Evolutionary conservation across 495 filamentous ascomycete species (phyloP).

Genomic region (Staphylotrichum longicolle): DNA sequence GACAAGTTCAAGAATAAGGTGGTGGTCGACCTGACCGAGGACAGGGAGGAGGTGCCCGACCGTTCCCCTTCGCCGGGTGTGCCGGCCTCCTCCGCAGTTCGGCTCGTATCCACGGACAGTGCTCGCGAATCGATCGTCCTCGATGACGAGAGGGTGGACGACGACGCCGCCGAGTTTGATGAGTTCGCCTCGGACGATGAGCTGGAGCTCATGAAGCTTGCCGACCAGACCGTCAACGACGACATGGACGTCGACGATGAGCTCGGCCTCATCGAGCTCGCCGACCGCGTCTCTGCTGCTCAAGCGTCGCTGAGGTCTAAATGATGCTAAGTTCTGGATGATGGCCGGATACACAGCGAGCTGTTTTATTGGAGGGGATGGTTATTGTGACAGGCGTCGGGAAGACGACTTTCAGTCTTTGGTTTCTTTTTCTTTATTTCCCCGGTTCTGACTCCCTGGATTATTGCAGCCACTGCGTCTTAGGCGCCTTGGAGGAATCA

Average conservation of each 20-base stretch:
- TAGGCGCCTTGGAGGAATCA: no score
- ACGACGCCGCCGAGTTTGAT: not conserved
- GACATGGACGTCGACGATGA: conserved; percentile 3
- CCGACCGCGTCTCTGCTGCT: not conserved
- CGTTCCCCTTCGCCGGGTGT: not conserved
- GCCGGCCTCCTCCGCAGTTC: not conserved
- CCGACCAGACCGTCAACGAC: conserved; percentile 1
- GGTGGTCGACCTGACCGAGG: conserved; percentile 10
- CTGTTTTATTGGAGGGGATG: no score
- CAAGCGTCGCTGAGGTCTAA: not conserved
- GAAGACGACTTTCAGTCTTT: no score
- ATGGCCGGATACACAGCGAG: no score
- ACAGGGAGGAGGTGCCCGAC: not conserved
- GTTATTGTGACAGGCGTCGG: no score
- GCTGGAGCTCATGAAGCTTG: conserved; percentile 2
- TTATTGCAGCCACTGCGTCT: no score
- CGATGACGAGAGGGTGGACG: not conserved
- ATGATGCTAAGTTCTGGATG: no score
- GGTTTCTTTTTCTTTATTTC: no score
- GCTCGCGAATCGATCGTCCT: not conserved
- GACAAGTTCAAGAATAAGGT: conserved; percentile 1
- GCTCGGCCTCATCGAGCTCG: conserved; percentile 1
- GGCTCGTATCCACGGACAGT: not conserved
- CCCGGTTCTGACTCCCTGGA: no score
- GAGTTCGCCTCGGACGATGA: not conserved